Conservation (phyloP, 768 basidiomycete species). For the Panus rudis region DNA sequence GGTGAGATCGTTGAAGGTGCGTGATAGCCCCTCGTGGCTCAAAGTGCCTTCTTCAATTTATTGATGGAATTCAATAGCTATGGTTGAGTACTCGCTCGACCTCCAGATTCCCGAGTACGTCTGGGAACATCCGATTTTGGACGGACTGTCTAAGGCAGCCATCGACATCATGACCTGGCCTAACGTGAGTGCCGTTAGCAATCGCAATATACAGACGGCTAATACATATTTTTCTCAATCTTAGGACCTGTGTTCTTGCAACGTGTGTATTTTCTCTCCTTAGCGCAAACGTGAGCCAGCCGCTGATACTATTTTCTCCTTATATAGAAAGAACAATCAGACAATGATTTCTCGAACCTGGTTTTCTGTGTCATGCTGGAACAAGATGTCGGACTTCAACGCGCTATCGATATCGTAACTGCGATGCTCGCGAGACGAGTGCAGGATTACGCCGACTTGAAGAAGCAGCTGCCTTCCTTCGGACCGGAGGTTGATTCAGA, state of each 20-base stretch:
- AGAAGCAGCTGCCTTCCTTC: constrained; percentile 28
- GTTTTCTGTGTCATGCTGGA: constrained; percentile 35
- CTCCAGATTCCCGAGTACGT: constrained; percentile 30
- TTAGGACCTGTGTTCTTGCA: constrained; percentile 17
- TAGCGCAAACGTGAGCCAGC: too few relatives aligned
- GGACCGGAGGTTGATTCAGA: constrained; percentile 29
- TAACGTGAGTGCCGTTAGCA: constrained; percentile 23
- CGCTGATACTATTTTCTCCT: too few relatives aligned
- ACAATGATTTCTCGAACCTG: constrained; percentile 34
- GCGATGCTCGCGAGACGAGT: constrained; percentile 31
- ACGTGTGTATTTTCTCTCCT: constrained; percentile 2
- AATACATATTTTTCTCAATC: constrained; percentile 21
- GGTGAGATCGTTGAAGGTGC: constrained; percentile 32
- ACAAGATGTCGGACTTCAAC: constrained; percentile 25
- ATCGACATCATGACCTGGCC: constrained; percentile 36
- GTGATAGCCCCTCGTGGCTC: too few relatives aligned
- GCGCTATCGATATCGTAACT: constrained; percentile 30
- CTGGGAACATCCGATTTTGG: constrained; percentile 27
- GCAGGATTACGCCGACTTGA: constrained; percentile 26
- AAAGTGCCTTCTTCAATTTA: too few relatives aligned
- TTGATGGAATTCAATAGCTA: constrained; percentile 16
- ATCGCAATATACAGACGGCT: background rate
- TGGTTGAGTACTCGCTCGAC: constrained; percentile 32
- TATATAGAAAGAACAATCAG: constrained; percentile 31
- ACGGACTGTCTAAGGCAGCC: constrained; percentile 33